Evolutionary conservation across 768 basidiomycete species (phyloP).

Genomic region (Kwoniella dendrophila): DNA sequence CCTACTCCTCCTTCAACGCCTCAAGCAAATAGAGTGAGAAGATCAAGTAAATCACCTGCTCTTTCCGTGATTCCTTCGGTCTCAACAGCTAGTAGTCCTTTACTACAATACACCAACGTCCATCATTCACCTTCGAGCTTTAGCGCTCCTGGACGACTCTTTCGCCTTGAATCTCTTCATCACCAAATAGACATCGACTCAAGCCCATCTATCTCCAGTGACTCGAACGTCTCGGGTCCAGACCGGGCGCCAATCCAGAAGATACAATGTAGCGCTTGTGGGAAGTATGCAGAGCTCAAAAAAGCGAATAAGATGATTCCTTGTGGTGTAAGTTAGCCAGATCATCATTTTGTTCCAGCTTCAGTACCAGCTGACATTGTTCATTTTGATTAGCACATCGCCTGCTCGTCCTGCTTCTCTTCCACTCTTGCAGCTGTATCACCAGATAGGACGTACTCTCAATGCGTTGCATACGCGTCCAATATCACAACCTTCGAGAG

Average conservation of each 20-base stretch:
- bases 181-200: too few species aligned
- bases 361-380: constrained; percentile 5
- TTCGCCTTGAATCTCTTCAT: not conserved
- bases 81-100: constrained; percentile 4
- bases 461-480: constrained; percentile 36
- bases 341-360: not conserved
- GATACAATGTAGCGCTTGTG: constrained; percentile 19
- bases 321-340: constrained; percentile 33
- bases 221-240: too few species aligned
- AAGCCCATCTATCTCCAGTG: too few species aligned
- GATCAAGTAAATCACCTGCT: constrained; percentile 13
- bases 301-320: constrained; percentile 33
- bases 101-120: not conserved
- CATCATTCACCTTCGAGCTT: constrained; percentile 7
- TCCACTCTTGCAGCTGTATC: constrained; percentile 40
- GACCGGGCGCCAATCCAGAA: not conserved
- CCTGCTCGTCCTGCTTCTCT: constrained; percentile 42
- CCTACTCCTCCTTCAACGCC: constrained; percentile 8
- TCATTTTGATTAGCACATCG: constrained; percentile 24
- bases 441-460: constrained; percentile 24
- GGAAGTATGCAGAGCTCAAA: not conserved
- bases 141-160: constrained; percentile 12
- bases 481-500: constrained; percentile 21
- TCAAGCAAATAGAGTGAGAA: not conserved
- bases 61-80: constrained; percentile 14